phyloP scores from a whole-genome alignment of 129 eudicot species.

The Rutidosis leptorrhynchoides region DNA sequence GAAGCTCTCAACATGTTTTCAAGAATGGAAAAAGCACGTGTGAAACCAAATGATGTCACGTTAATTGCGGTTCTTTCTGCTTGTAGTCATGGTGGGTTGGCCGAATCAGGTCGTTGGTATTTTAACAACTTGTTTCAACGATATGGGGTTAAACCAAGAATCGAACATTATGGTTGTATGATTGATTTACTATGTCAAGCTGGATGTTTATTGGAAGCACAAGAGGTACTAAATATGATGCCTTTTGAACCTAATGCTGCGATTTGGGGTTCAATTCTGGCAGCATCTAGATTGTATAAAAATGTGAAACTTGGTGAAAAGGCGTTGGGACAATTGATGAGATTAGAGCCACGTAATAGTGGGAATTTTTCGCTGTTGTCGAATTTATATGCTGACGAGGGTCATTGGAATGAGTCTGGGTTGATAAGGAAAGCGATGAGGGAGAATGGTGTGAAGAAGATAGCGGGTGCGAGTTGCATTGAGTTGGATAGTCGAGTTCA shows the following conservation, averaged over 20 bases:
- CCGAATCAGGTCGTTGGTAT: conserved; percentile 41
- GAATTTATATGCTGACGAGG: conserved; percentile 37
- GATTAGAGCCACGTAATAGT: conserved; percentile 43
- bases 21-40: conserved; percentile 33
- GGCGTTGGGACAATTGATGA: conserved; percentile 34
- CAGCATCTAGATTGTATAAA: conserved; percentile 42
- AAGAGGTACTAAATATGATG: conserved; percentile 33
- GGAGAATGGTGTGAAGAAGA: conserved; percentile 38
- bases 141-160: conserved; percentile 40
- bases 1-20: conserved; percentile 47
- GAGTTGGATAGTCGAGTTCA: conserved; percentile 36
- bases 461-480: conserved; percentile 40
- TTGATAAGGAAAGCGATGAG: conserved; percentile 40
- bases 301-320: conserved; percentile 40
- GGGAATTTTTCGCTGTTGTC: conserved; percentile 44
- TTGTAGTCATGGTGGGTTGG: conserved; percentile 46
- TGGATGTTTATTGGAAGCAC: conserved; percentile 44
- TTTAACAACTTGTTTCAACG: conserved; percentile 34
- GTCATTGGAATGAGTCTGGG: conserved; percentile 41
- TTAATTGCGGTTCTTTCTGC: conserved; percentile 50
- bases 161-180: conserved; percentile 53
- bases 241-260: conserved; percentile 50
- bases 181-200: conserved; percentile 44
- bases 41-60: conserved; percentile 46
- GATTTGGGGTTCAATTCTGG: conserved; percentile 58